These are phyloP conservation scores for Rauvolfia tetraphylla DNA, from an alignment of 257 asterid genomes.

Conservation along the genomic window DNA sequence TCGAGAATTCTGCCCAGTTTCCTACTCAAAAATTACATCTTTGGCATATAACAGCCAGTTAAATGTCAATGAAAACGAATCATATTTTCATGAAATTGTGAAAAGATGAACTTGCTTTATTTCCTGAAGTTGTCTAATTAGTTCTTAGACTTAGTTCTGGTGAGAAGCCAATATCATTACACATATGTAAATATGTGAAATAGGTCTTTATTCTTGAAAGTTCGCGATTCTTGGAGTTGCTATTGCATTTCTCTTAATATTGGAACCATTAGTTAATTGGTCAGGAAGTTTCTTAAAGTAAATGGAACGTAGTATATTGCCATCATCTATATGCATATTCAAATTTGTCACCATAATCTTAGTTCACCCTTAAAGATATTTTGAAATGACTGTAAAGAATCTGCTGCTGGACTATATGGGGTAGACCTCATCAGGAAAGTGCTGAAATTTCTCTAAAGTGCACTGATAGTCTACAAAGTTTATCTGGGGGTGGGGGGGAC, in stretches of 20 bases:
- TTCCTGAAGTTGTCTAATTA: neutral
- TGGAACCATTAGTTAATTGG: neutral
- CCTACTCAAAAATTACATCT: neutral
- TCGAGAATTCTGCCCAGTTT: neutral
- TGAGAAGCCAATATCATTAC: neutral
- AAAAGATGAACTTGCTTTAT: no score
- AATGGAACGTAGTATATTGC: no score
- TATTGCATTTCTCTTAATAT: neutral
- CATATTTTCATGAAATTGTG: neutral
- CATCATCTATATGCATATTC: neutral
- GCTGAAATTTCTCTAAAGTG: neutral
- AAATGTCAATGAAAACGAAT: neutral
- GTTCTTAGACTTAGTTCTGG: neutral
- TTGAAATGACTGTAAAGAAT: neutral
- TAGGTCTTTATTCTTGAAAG: neutral
- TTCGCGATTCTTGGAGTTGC: neutral
- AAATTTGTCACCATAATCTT: neutral
- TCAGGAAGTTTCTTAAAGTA: neutral
- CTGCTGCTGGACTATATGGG: neutral
- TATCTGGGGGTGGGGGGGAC: neutral
- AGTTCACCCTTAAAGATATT: neutral
- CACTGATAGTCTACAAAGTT: neutral
- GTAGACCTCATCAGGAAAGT: neutral
- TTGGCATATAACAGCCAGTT: neutral
- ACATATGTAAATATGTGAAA: neutral